Percentiles rank a stretch among this genome's conserved stretches.
Conservation (phyloP, 345 rosid genomes). For the Gossypium anomalum region DNA sequence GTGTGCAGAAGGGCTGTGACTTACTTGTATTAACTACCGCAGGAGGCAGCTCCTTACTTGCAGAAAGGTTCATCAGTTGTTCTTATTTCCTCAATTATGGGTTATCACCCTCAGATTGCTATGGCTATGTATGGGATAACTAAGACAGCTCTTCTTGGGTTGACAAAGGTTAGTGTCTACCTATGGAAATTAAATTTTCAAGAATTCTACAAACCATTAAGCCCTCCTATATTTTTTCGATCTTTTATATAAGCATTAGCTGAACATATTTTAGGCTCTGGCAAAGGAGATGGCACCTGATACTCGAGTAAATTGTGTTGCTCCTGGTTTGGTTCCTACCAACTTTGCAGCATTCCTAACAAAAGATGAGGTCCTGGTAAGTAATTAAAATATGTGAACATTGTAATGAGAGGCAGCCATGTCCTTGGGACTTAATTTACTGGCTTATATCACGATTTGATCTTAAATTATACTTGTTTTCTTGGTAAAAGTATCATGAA, state of each 20-base stretch:
- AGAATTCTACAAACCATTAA: not conserved
- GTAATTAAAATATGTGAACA: conserved; percentile 8
- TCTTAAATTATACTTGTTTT: no score
- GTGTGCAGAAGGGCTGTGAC: not conserved
- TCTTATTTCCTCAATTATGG: conserved; percentile 71
- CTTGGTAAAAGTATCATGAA: no score
- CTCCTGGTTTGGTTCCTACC: conserved; percentile 94
- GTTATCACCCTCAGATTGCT: conserved; percentile 52
- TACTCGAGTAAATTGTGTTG: conserved; percentile 76
- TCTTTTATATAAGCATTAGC: not conserved
- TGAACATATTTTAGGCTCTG: conserved; percentile 53
- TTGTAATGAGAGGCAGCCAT: no score
- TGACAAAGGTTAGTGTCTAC: conserved; percentile 59
- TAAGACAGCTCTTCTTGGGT: conserved; percentile 88
- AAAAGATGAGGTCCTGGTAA: conserved; percentile 41
- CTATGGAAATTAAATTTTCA: not conserved
- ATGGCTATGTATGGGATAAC: conserved; percentile 92
- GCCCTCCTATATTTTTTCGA: not conserved
- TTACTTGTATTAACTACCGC: conserved; percentile 10
- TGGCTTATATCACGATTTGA: no score
- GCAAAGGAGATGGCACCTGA: conserved; percentile 80
- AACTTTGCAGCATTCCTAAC: conserved; percentile 61
- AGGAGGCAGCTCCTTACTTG: conserved; percentile 80
- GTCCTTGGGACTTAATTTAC: no score
- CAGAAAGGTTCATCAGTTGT: conserved; percentile 74